Evolutionary conservation across 805 yeast species (phyloP), one percentile per base, ranked within the genome.

Genomic region (Barnettozyma siamensis): DNA sequence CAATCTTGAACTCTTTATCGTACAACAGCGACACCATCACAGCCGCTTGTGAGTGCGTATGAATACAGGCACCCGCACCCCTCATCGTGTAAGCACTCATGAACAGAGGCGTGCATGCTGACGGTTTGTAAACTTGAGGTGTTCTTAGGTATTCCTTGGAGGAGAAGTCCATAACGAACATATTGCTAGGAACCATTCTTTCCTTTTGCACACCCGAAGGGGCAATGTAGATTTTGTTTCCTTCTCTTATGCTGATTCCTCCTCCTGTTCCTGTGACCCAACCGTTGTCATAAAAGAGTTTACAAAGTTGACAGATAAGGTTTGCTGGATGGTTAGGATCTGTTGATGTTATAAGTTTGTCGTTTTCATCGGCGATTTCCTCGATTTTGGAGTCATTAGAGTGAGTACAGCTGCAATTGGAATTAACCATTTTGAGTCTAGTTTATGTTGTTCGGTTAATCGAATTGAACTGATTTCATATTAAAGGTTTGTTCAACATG

Each of bases 241-340:
- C 73, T 2, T 73, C 70, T 44, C 55, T 62, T 37, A 89, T 82
- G 26, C 95, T 83, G 53, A 91, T 82, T 3, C 97, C 97, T 26
- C 97, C 98, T 3, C 96, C 97, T 1, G 98, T 91, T 3, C 97
- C 97, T 0, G 96, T 81, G 51, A 87, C 91, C 96, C 96, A 88
- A 38, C 85, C 83, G 55, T 83, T 83, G 50, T 75, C 70, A 59
- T 83, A 91, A 58, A 91, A 87, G 15, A 74, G 65, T 38, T 76
- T 69, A 59, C 96, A 88, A 24, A 89, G 70, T 45, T 83, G 84
- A 59, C 95, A 88, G 46, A 89, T 86, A 52, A 84, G 66, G 54
- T 83, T 80, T 2, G 95, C 95, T 0, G 97, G 95, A 59, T 57
- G 61, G 11, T 41, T 37, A 38, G 57, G 57, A 29, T 57, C 59